Evolutionary conservation across 78 protist genomes (phyloP).

Genomic region (Trichosphaerium sp.): DNA sequence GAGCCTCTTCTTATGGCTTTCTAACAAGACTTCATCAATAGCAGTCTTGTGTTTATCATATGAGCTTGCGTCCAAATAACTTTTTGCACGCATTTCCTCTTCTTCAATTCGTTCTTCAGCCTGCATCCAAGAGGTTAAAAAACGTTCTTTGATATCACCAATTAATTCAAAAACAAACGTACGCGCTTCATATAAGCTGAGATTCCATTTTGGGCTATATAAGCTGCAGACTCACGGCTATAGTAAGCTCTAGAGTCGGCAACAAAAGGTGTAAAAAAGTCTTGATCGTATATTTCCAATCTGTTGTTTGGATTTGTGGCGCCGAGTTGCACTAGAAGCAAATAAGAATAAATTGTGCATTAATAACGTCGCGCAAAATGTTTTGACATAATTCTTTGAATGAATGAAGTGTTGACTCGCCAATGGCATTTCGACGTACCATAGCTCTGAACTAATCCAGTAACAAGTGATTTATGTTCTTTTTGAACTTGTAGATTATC

Average conservation of each 20-base stretch:
- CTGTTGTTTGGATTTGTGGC: slow-evolving; percentile 22
- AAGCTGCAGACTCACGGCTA: slow-evolving; percentile 35
- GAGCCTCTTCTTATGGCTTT: slow-evolving; percentile 25
- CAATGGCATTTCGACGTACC: neutral
- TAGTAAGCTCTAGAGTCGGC: slow-evolving; percentile 25
- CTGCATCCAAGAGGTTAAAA: no score
- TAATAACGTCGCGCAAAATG: no score
- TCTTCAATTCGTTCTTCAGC: slow-evolving; percentile 46
- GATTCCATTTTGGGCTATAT: slow-evolving; percentile 15
- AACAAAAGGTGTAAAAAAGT: slow-evolving; percentile 27
- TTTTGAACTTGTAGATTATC: neutral
- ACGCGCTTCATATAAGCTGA: slow-evolving; percentile 16
- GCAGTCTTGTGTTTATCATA: neutral
- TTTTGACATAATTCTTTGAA: neutral
- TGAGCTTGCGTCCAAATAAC: slow-evolving; percentile 12
- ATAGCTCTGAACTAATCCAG: neutral
- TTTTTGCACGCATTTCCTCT: slow-evolving; percentile 27
- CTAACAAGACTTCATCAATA: slow-evolving; percentile 22
- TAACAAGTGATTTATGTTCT: neutral
- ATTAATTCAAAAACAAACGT: neutral
- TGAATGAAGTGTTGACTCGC: no score
- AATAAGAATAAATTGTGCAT: neutral
- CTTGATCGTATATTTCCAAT: slow-evolving; percentile 16
- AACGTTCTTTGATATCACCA: neutral
- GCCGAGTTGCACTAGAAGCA: slow-evolving; percentile 31